Evolutionary conservation across 352 stramenopile genomes (phyloP).

Genomic region (Phytophthora pseudosyringae): DNA sequence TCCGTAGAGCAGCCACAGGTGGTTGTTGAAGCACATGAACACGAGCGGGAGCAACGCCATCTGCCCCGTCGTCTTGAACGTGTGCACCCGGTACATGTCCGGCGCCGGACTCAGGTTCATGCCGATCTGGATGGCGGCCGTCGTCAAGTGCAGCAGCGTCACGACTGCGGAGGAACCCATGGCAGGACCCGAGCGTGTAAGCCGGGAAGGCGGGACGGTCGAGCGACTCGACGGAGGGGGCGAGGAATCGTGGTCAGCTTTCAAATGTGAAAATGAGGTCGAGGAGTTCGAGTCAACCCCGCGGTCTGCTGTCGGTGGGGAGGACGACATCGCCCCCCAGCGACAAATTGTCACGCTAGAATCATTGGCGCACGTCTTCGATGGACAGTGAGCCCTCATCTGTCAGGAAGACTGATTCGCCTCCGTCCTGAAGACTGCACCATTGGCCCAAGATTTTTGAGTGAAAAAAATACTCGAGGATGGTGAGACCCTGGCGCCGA

Average conservation of each 20-base stretch:
- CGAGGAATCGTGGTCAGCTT: slow-evolving; percentile 30
- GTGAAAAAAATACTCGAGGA: slow-evolving; percentile 8
- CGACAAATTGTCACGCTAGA: background rate
- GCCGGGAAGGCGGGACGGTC: slow-evolving; percentile 38
- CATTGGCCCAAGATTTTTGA: slow-evolving; percentile 25
- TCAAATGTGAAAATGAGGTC: slow-evolving; percentile 38
- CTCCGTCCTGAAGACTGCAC: slow-evolving; percentile 6
- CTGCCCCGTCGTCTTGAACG: slow-evolving; percentile 38
- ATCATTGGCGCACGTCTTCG: slow-evolving; percentile 18
- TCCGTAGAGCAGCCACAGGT: slow-evolving; percentile 49
- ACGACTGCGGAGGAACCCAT: slow-evolving; percentile 34
- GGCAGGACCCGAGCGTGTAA: slow-evolving; percentile 22
- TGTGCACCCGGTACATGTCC: slow-evolving; percentile 36
- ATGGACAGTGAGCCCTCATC: slow-evolving; percentile 17
- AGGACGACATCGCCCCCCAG: background rate
- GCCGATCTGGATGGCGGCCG: slow-evolving; percentile 39
- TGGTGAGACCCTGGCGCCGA: slow-evolving; percentile 11
- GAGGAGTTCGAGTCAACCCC: background rate
- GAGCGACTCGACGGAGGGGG: slow-evolving; percentile 18
- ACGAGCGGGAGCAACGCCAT: slow-evolving; percentile 48
- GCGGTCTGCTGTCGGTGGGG: background rate
- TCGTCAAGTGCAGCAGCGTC: slow-evolving; percentile 36
- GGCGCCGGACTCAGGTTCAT: slow-evolving; percentile 46
- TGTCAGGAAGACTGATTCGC: slow-evolving; percentile 18
- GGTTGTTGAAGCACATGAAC: slow-evolving; percentile 53